Percentiles rank a stretch among this genome's conserved stretches.
Conservation (phyloP, 2,329 filamentous ascomycete species). For the Calonectria fujianensis region DNA sequence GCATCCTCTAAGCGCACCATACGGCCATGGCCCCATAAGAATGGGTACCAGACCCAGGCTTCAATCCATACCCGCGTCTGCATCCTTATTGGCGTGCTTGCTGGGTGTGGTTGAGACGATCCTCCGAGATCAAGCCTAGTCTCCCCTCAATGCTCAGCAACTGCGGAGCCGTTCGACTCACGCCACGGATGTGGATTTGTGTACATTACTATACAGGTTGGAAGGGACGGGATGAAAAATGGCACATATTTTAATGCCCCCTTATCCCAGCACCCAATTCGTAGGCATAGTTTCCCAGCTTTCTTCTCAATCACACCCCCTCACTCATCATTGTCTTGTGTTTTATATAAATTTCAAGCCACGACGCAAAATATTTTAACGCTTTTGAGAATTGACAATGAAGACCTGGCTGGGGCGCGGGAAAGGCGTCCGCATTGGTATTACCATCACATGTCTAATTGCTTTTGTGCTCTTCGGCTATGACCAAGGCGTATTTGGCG, state of each 20-base stretch:
- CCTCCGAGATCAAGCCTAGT: not conserved
- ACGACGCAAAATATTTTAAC: not conserved
- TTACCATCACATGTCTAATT: conserved; percentile 50
- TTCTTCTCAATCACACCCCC: not conserved
- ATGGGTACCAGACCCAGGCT: not conserved
- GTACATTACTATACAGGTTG: not conserved
- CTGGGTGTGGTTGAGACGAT: not conserved
- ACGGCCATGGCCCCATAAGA: conserved; percentile 26
- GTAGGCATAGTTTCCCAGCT: not conserved
- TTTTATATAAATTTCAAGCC: not conserved
- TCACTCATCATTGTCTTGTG: not conserved
- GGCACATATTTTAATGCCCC: conserved; percentile 15
- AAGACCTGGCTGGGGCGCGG: conserved; percentile 51
- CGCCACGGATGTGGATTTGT: not conserved
- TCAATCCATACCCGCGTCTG: not conserved
- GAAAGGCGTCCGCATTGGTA: conserved; percentile 49
- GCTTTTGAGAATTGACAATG: conserved; percentile 33
- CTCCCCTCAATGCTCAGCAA: not conserved
- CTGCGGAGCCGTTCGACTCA: conserved; percentile 19
- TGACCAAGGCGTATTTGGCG: conserved; percentile 69
- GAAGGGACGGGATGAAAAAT: not conserved
- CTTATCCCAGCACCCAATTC: no score
- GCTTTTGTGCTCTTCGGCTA: conserved; percentile 63
- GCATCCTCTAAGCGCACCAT: conserved; percentile 8
- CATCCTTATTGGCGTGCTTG: not conserved